Percentiles rank a stretch among this genome's conserved stretches.
Evolutionary conservation across 2,329 filamentous ascomycete species (phyloP).

Genomic region (Trichoderma citrinoviride): DNA sequence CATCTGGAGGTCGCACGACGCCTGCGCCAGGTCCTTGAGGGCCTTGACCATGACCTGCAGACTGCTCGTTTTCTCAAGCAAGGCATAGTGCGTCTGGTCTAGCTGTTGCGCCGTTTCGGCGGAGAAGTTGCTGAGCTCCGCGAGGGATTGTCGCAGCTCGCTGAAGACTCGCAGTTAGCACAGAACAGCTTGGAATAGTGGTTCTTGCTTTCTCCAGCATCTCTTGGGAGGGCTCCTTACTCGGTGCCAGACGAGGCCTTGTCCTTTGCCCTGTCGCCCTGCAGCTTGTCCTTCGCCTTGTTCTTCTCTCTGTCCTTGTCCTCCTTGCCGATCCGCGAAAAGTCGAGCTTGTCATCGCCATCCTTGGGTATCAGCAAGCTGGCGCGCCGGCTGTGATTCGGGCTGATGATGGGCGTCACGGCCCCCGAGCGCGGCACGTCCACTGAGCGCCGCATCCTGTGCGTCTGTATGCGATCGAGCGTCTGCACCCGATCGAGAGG

Average conservation of each 20-base stretch:
- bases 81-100: conserved; percentile 71
- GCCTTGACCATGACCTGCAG: conserved; percentile 63
- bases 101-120: conserved; percentile 62
- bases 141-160: conserved; percentile 51
- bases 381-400: conserved; percentile 43
- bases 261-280: conserved; percentile 36
- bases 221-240: conserved; percentile 28
- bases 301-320: conserved; percentile 33
- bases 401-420: conserved; percentile 44
- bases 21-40: conserved; percentile 64
- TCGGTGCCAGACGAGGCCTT: conserved; percentile 33
- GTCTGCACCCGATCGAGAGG: too few species aligned
- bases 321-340: conserved; percentile 35
- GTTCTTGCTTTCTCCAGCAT: background rate
- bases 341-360: conserved; percentile 29
- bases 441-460: conserved; percentile 39
- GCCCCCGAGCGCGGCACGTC: conserved; percentile 47
- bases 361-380: conserved; percentile 40
- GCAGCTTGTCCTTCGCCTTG: conserved; percentile 29
- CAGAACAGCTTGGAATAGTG: background rate
- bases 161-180: conserved; percentile 33
- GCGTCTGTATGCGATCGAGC: background rate
- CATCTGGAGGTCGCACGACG: conserved; percentile 56
- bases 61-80: conserved; percentile 64
- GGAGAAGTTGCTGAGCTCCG: conserved; percentile 58